Evolutionary conservation across 495 filamentous ascomycete genomes (phyloP), one percentile per base, ranked within the genome.

Genomic region (Lasiosphaeria miniovina): DNA sequence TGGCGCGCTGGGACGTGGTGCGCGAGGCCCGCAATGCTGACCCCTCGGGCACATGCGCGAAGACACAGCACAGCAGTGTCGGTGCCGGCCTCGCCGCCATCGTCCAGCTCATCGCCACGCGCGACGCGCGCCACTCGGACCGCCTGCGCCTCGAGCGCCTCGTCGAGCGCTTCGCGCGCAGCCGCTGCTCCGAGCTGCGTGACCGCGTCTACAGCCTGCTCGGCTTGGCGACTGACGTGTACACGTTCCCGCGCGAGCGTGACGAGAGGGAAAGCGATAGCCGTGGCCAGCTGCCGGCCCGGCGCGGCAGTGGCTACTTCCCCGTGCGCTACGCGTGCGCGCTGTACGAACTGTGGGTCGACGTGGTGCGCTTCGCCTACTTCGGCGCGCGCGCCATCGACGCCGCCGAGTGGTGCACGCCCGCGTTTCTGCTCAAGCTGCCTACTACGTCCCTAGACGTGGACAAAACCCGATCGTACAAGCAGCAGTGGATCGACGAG

Each of bases 331-430:
- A 68, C 55, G 31, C 45, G 15, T 52, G 58, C 17, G 17, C 24
- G 15, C 63, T 61, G 43, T 65, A 68, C 58, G 63, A 63, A n/a
- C 62, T 68, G 17, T 66, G 66, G 66, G 41, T 32, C 17, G 56
- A 61, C 40, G 49, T 58, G 10, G 52, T 68, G 4, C 33, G 24
- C 10, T 61, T 54, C 15, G 33, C 56, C 17, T 61, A 49, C 12
- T 57, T 62, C 7, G 52, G 46, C 10, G 60, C 60, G 36, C 36
- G 36, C 15, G 9, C 32, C 36, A 6, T 36, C 38, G 57, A 53
- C 17, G 1, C 24, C 10, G 9, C 6, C 15, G 38, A 41, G 7
- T 41, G 38, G 38, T 41, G 38, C 38, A 41, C 38, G 8, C 8
- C 2, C 14, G 1, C 1, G 14, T 41, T 41, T 41, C 14, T 14